Evolutionary conservation across 352 stramenopile species (phyloP), one percentile per base, ranked within the genome.

Genomic region (Globisporangium okanoganense): DNA sequence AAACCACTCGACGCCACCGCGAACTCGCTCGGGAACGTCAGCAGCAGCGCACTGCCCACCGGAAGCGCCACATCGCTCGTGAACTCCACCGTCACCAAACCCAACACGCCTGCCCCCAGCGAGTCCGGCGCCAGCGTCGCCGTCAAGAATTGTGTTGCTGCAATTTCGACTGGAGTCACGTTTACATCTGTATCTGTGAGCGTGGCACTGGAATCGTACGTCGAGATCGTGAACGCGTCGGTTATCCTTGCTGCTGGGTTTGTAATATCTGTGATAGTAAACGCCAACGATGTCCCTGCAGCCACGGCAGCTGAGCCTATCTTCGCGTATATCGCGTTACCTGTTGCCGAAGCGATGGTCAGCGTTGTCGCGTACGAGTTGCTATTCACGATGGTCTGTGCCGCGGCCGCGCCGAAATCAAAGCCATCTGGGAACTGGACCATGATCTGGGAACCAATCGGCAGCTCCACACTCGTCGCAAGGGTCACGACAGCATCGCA

Each of bases 1-100:
- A 53, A 53, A 13, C 47, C 29, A 13, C 64, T 71, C 12, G 61
- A 61, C 31, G 54, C 40, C 56, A 82, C 61, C 8, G 31, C 49
- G 38, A 82, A 77, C 25, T 67, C 73, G 52, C 50, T 72, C 25
- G 75, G 75, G 38, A 82, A 78, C 38, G 62, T 70, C 25, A 82
- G 56, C 25, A 63, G 51, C n/a, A 85, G 47, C 12, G 74, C 35
- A 43, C 71, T 82, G 0, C 61, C 68, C 0, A 78, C 47, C 14
- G 71, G 54, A n/a, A 86, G 51, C 0, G 50, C 43, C 22, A 82
- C 72, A 3, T 47, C 69, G 14, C 60, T 82, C 36, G 62, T 82
- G 50, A 87, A 82, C 29, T 65, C 27, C 6, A 84, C 67, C 1
- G 67, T 70, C 9, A 58, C 60, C 8, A 49, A 63, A 1, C 72